Conservation (phyloP, 2,329 filamentous ascomycete genomes). For the Aspergillus ustus region DNA sequence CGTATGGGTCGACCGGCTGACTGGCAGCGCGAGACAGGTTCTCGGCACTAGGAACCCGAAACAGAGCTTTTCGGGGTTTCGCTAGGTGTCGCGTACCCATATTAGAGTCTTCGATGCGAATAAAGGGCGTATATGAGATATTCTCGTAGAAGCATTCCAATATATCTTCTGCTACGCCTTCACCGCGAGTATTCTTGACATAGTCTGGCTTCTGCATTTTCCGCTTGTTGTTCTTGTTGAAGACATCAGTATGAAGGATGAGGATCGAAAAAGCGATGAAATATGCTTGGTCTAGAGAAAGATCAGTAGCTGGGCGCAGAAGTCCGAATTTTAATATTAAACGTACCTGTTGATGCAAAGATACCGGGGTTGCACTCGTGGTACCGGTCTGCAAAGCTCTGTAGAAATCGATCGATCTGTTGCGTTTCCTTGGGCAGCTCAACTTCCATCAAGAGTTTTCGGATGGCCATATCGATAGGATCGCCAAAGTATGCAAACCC, state of each 20-base stretch:
- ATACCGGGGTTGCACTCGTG: conserved; percentile 98
- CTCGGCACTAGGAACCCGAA: conserved; percentile 69
- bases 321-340: not conserved
- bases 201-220: conserved; percentile 98
- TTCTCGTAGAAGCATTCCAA: conserved; percentile 98
- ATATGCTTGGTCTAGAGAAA: conserved; percentile 80
- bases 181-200: conserved; percentile 88
- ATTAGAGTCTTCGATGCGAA: conserved; percentile 92
- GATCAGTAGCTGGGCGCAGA: not conserved
- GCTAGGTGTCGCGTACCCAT: conserved; percentile 70
- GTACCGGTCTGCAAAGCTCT: conserved; percentile 94
- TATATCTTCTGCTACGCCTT: conserved; percentile 91
- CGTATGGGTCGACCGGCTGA: conserved; percentile 94
- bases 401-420: conserved; percentile 92
- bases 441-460: conserved; percentile 94
- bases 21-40: conserved; percentile 68
- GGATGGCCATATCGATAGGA: conserved; percentile 95
- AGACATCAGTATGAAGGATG: conserved; percentile 97
- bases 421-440: conserved; percentile 97
- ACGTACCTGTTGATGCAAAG: conserved; percentile 72
- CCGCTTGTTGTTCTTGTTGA: conserved; percentile 99
- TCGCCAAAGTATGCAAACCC: conserved; percentile 95
- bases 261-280: conserved; percentile 97
- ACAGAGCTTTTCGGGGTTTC: conserved; percentile 72
- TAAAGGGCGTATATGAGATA: conserved; percentile 96